Conservation (phyloP, 179 eudicot genomes). For the Heliamphora pulchella region DNA sequence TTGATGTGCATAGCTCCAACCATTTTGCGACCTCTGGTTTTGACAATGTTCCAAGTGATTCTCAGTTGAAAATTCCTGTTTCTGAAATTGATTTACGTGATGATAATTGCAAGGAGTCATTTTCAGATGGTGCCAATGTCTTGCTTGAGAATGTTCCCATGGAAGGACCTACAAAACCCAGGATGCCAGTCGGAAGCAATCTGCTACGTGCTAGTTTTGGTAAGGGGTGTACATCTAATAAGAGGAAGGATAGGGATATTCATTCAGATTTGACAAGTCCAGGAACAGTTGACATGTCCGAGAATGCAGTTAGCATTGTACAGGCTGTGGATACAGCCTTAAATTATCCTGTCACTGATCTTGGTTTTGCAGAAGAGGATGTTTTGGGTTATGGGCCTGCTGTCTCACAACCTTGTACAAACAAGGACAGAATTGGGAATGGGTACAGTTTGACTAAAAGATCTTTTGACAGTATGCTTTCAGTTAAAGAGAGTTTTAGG, state of each 20-base stretch:
- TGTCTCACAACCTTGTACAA: conserved; percentile 14
- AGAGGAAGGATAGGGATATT: conserved; percentile 33
- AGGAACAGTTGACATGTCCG: conserved; percentile 9
- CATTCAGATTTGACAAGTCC: conserved; percentile 20
- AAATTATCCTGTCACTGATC: conserved; percentile 21
- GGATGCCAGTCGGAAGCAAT: conserved; percentile 13
- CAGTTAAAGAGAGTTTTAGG: conserved; percentile 15
- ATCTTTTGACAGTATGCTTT: conserved; percentile 18
- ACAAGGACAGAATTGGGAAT: conserved; percentile 14
- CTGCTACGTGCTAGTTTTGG: conserved; percentile 16
- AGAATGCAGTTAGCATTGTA: conserved; percentile 8
- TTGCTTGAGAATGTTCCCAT: conserved; percentile 17
- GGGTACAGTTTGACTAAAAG: conserved; percentile 14
- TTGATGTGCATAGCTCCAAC: conserved; percentile 19
- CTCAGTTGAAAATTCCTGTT: conserved; percentile 11
- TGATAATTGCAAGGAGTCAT: conserved; percentile 22
- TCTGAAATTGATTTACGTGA: conserved; percentile 19
- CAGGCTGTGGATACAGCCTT: conserved; percentile 15
- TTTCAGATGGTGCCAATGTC: conserved; percentile 15
- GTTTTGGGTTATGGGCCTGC: conserved; percentile 16
- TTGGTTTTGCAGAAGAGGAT: conserved; percentile 21
- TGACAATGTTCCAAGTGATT: conserved; percentile 16
- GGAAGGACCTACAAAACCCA: conserved; percentile 20
- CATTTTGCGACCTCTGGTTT: conserved; percentile 14
- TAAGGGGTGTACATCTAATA: conserved; percentile 23